Base-by-base conservation (phyloP, 106 monocot genomes). In the Dendrobium chrysotoxum region DNA sequence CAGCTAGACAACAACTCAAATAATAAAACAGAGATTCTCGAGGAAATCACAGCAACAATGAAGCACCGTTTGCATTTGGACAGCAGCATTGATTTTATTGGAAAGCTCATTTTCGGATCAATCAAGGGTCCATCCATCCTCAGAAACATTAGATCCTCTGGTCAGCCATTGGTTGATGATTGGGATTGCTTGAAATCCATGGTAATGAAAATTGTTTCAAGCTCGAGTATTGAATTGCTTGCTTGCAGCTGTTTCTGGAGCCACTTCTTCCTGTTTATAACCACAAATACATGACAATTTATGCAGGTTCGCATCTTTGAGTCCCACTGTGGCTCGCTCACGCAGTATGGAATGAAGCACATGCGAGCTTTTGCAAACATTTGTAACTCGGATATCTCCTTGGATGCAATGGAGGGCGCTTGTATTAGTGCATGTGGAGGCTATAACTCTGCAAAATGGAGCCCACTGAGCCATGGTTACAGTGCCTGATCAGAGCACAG, bases 281-380 rank as follows among this genome's bases (percentile, higher is more conserved):
- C 1, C 28, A 7, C 2, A 7, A 6, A 11, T 42, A 30, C 67
- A 18, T 28, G 28, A 77, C 10, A 50, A 47, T 54, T 0, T 50
- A 38, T 53, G 28, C 88, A 95, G 95, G 92, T 95, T 70, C 79
- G 76, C 40, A 78, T 90, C 15, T 95, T 95, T 31, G 92, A 95
- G 79, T 84, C 85, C 0, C 83, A 87, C 13, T 95, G 95, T 74
- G 95, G 95, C 16, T 76, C 88, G 17, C 87, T 95, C 10, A 90
- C 90, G 46, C 95, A 95, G 77, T 92, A 95, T 46, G 95, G 95
- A 38, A 95, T 90, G 92, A 95, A 89, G 66, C 81, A 95, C 81
- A 95, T 90, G 90, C 53, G 95, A 65, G 87, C 88, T 47, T 90
- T 95, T 84, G 93, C 96, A 16, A 93, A 94, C 80, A 82, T 96